Conservation (phyloP, 1,284 basidiomycete genomes). For the Leccinum pallidistipes region DNA sequence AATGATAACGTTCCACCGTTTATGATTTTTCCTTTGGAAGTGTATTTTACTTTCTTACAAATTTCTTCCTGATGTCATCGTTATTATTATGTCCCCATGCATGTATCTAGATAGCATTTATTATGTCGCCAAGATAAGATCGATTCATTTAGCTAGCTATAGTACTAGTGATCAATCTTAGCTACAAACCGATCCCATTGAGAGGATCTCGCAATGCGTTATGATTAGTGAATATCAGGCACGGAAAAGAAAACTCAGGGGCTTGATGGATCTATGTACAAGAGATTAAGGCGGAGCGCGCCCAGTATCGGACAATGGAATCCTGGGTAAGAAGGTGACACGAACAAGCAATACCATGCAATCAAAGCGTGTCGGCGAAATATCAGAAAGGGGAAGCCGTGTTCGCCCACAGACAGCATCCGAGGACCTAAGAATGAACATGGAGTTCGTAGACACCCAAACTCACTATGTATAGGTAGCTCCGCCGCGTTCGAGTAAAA, state of each 20-base stretch:
- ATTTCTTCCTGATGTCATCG: not conserved
- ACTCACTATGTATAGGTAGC: not conserved
- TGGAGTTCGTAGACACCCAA: not conserved
- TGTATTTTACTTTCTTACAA: not conserved
- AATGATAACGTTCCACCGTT: not conserved
- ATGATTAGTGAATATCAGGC: not conserved
- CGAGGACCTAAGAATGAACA: not conserved
- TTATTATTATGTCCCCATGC: not conserved
- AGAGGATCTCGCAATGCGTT: not conserved
- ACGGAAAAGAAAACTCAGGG: not conserved
- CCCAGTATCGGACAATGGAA: not conserved
- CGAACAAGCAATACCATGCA: not conserved
- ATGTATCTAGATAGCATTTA: slow-evolving; percentile 3
- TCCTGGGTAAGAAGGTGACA: not conserved
- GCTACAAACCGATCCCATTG: not conserved
- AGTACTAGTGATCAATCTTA: not conserved
- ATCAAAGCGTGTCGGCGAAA: not conserved
- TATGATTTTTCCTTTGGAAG: not conserved
- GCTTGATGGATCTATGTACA: too few relatives aligned
- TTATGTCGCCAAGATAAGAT: slow-evolving; percentile 3
- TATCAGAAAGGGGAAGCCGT: not conserved
- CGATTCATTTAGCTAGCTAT: not conserved
- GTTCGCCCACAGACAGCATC: not conserved
- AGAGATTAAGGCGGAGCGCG: not conserved
- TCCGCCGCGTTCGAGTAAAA: slow-evolving; percentile 4